A percentile compares a stretch with the other conserved stretches of the same genome.
These are phyloP conservation scores for Capronia epimyces DNA, from an alignment of 2,329 filamentous ascomycete species.

Conservation along the genomic window DNA sequence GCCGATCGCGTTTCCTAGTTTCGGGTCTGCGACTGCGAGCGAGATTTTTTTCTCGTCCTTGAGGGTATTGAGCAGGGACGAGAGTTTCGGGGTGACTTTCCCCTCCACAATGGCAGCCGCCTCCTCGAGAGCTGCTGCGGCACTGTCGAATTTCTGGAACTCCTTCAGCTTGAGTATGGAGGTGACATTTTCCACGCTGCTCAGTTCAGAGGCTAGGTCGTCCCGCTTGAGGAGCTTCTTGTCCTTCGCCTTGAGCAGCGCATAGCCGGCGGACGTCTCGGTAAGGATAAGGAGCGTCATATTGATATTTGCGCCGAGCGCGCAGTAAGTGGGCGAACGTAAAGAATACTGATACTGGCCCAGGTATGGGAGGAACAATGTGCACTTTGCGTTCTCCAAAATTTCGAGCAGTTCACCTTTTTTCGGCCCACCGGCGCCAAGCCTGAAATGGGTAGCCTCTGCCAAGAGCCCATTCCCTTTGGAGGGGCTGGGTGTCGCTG, in stretches of 20 bases:
- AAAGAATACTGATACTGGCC: neutral
- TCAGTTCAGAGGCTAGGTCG: conserved; percentile 67
- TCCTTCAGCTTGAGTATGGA: conserved; percentile 90
- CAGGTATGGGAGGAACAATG: neutral
- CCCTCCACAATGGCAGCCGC: conserved; percentile 82
- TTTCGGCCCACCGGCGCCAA: conserved; percentile 2
- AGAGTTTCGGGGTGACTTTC: conserved; percentile 85
- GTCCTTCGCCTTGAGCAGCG: conserved; percentile 95
- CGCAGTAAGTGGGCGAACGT: neutral
- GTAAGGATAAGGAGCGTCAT: conserved; percentile 92
- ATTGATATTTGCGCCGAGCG: conserved; percentile 32
- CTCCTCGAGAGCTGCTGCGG: conserved; percentile 83
- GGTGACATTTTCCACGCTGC: conserved; percentile 76
- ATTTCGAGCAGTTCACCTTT: neutral
- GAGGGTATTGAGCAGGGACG: conserved; percentile 75
- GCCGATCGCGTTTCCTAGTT: conserved; percentile 84
- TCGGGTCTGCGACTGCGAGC: conserved; percentile 86
- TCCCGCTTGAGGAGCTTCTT: conserved; percentile 94
- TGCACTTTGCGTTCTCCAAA: neutral
- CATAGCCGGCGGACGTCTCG: conserved; percentile 94
- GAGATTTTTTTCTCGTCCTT: conserved; percentile 98
- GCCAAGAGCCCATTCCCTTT: neutral
- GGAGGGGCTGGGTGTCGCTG: neutral
- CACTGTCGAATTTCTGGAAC: conserved; percentile 96
- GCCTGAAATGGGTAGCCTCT: neutral